Evolutionary conservation across 768 basidiomycete species (phyloP).

Genomic region (Lepiota venenata): DNA sequence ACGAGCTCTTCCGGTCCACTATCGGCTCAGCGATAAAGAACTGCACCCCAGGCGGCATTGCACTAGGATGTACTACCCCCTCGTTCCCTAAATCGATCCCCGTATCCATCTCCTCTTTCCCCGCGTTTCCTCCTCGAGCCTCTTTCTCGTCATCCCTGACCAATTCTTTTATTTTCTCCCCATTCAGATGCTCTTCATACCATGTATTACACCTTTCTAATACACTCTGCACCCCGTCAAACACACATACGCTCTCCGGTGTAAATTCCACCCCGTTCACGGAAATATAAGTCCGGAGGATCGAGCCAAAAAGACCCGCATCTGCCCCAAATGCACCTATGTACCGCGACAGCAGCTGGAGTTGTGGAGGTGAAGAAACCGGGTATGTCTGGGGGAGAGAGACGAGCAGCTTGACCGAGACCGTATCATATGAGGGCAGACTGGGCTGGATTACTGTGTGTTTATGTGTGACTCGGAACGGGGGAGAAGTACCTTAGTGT

Average conservation of each 20-base stretch:
- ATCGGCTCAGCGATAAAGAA: constrained; percentile 79
- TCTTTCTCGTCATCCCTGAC: constrained; percentile 48
- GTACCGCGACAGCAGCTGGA: constrained; percentile 84
- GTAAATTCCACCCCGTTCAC: constrained; percentile 74
- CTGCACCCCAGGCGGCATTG: constrained; percentile 55
- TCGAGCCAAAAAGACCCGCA: constrained; percentile 67
- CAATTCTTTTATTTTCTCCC: constrained; percentile 51
- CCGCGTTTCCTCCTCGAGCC: not conserved
- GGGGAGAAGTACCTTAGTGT: constrained; percentile 65
- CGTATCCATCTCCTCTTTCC: not conserved
- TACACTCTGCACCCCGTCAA: constrained; percentile 80
- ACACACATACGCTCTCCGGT: constrained; percentile 73
- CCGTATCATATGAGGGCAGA: constrained; percentile 49
- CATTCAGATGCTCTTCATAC: constrained; percentile 66
- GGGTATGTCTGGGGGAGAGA: constrained; percentile 66
- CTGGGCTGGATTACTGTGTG: too few relatives aligned
- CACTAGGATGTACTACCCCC: constrained; percentile 15
- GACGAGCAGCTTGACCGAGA: constrained; percentile 52
- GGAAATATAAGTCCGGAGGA: constrained; percentile 81
- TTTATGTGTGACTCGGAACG: too few relatives aligned
- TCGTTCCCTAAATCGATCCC: not conserved
- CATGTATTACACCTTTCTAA: constrained; percentile 63
- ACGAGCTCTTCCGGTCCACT: constrained; percentile 79
- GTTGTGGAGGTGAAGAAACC: constrained; percentile 63
- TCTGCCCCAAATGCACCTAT: constrained; percentile 78